Evolutionary conservation across 129 eudicot genomes (phyloP).

Genomic region (Pittosporum tobira): DNA sequence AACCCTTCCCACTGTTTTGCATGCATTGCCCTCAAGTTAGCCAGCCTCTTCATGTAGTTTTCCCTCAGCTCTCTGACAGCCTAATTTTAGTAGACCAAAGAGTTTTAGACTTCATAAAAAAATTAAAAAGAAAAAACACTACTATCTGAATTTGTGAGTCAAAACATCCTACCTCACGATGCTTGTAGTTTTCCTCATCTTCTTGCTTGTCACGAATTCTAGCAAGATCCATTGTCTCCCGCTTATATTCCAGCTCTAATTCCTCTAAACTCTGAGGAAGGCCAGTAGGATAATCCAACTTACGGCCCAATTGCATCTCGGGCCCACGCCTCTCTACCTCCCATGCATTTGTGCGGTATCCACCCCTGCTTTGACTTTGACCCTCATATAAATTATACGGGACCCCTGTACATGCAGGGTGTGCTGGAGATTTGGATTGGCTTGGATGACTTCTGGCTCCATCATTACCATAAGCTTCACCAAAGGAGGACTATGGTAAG

Average conservation of each 20-base stretch:
- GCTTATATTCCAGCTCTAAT: conserved; percentile 62
- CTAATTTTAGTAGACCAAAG: conserved; percentile 24
- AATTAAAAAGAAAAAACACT: background rate
- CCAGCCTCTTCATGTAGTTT: conserved; percentile 45
- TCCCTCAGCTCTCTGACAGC: conserved; percentile 55
- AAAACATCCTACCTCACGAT: conserved; percentile 58
- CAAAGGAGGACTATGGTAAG: too few relatives aligned
- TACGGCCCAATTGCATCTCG: conserved; percentile 32
- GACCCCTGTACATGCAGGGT: conserved; percentile 34
- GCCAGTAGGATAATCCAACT: conserved; percentile 41
- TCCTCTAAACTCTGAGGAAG: conserved; percentile 60
- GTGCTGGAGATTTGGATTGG: conserved; percentile 76
- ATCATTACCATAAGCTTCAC: conserved; percentile 91
- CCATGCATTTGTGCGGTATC: conserved; percentile 51
- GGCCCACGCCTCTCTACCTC: conserved; percentile 43
- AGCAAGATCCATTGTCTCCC: conserved; percentile 63
- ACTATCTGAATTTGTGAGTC: too few relatives aligned
- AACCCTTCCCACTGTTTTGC: conserved; percentile 75
- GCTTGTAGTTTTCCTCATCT: conserved; percentile 78
- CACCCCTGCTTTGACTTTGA: conserved; percentile 41
- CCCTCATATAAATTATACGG: conserved; percentile 49
- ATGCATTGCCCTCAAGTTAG: conserved; percentile 43
- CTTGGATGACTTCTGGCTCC: conserved; percentile 65
- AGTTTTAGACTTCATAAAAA: conserved; percentile 1
- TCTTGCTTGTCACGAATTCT: conserved; percentile 68